Evolutionary conservation across 257 asterid genomes (phyloP).

Genomic region (Nyctanthes arbortristis): DNA sequence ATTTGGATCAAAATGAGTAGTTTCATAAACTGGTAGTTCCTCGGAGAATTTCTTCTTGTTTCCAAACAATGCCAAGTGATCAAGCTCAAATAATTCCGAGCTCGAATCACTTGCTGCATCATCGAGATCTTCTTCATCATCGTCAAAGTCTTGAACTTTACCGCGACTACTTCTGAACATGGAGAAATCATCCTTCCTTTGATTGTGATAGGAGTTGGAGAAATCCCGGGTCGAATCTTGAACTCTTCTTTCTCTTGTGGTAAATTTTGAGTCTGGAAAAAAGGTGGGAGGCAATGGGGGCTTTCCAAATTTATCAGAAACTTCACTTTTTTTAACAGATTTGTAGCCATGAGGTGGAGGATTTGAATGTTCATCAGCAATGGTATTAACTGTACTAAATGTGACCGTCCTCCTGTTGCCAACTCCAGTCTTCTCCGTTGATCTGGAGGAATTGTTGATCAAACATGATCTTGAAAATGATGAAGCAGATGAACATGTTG

Average conservation of each 20-base stretch:
- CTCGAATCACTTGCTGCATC: slow-evolving; percentile 69
- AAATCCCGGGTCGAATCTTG: slow-evolving; percentile 16
- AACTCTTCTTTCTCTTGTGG: slow-evolving; percentile 17
- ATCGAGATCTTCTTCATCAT: slow-evolving; percentile 30
- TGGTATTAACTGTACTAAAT: slow-evolving; percentile 59
- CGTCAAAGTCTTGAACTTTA: not conserved
- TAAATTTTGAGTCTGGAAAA: slow-evolving; percentile 9
- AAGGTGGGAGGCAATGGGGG: slow-evolving; percentile 28
- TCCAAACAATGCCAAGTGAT: slow-evolving; percentile 54
- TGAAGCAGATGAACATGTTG: slow-evolving; percentile 60
- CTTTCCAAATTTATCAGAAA: slow-evolving; percentile 17
- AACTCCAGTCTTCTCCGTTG: slow-evolving; percentile 39
- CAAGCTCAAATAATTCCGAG: slow-evolving; percentile 86
- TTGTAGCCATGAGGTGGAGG: slow-evolving; percentile 50
- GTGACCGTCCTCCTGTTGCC: slow-evolving; percentile 57
- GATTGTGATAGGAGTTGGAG: too few species aligned
- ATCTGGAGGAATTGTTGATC: slow-evolving; percentile 51
- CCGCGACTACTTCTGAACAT: slow-evolving; percentile 7
- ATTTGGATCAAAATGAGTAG: slow-evolving; percentile 54
- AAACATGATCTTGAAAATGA: slow-evolving; percentile 74
- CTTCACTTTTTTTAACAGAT: slow-evolving; percentile 23
- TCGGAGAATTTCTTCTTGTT: slow-evolving; percentile 43
- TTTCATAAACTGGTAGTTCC: slow-evolving; percentile 84
- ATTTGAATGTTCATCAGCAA: slow-evolving; percentile 58
- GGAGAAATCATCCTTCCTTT: slow-evolving; percentile 1